Conservation (phyloP, 768 basidiomycete genomes). For the Suillus decipiens region DNA sequence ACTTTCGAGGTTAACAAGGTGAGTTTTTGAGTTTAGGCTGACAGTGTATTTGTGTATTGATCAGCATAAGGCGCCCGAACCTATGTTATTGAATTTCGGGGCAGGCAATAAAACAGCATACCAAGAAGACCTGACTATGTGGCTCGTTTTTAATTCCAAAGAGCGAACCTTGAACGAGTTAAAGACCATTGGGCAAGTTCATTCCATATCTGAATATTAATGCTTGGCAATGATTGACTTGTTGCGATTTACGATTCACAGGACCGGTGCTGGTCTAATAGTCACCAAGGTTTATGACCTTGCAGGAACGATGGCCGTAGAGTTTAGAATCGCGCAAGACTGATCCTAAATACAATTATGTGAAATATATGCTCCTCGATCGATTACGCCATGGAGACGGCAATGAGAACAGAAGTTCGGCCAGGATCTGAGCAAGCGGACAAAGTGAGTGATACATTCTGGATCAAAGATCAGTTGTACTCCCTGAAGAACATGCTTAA, state of each 20-base stretch:
- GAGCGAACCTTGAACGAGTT: conserved; percentile 45
- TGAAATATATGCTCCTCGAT: background rate
- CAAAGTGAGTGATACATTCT: too few relatives aligned
- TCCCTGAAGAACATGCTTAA: too few relatives aligned
- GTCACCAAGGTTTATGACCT: conserved; percentile 30
- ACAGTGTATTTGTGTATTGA: too few relatives aligned
- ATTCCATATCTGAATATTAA: background rate
- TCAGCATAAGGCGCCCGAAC: too few relatives aligned
- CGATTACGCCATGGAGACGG: background rate
- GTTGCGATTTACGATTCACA: background rate
- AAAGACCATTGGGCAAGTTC: background rate
- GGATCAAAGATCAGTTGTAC: too few relatives aligned
- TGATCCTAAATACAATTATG: background rate
- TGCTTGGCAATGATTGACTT: conserved; percentile 3
- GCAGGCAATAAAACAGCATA: conserved; percentile 35
- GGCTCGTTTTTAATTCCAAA: conserved; percentile 41
- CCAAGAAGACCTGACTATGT: conserved; percentile 49
- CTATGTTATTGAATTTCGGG: too few relatives aligned
- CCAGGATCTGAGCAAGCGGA: too few relatives aligned
- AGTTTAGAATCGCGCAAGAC: conserved; percentile 21
- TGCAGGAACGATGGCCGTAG: conserved; percentile 25
- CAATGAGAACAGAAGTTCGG: background rate
- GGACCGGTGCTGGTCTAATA: conserved; percentile 22
- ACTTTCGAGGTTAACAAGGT: too few relatives aligned
- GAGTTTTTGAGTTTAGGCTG: too few relatives aligned